Evolutionary conservation across 2,329 filamentous ascomycete species (phyloP).

Genomic region (Fusarium xyrophilum): DNA sequence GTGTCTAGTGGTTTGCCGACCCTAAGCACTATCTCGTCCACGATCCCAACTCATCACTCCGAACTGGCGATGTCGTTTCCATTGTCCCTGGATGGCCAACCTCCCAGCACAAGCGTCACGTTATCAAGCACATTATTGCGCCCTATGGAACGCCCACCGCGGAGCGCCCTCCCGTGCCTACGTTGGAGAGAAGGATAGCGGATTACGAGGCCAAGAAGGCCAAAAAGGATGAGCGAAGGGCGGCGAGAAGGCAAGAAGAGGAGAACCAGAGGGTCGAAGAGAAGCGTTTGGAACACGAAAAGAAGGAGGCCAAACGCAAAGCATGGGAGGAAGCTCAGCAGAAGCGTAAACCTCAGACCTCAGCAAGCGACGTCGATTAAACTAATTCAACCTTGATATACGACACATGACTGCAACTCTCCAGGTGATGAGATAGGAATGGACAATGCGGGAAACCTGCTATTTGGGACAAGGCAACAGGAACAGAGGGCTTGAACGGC

Average conservation of each 20-base stretch:
- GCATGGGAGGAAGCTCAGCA: conserved; percentile 37
- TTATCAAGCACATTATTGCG: conserved; percentile 77
- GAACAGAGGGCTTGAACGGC: not conserved
- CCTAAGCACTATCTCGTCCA: conserved; percentile 74
- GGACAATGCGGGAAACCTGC: not conserved
- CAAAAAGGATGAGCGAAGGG: conserved; percentile 63
- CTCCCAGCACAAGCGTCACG: conserved; percentile 72
- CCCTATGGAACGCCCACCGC: conserved; percentile 69
- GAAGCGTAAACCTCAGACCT: conserved; percentile 26
- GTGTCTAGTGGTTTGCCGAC: conserved; percentile 63
- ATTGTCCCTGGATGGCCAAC: conserved; percentile 72
- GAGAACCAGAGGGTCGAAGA: conserved; percentile 39
- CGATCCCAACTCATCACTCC: conserved; percentile 77
- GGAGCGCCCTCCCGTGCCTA: conserved; percentile 70
- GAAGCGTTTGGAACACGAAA: conserved; percentile 37
- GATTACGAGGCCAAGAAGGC: conserved; percentile 61
- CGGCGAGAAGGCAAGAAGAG: conserved; percentile 42
- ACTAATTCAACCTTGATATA: not conserved
- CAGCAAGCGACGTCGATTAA: conserved; percentile 24
- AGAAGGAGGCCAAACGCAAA: conserved; percentile 36
- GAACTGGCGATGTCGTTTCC: conserved; percentile 76
- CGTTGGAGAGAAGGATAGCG: conserved; percentile 65
- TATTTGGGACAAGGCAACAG: not conserved
- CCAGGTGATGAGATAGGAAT: not conserved
- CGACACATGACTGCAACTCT: not conserved